Evolutionary conservation across 148 eudicot species (phyloP).

Genomic region (Heliamphora exappendiculata): DNA sequence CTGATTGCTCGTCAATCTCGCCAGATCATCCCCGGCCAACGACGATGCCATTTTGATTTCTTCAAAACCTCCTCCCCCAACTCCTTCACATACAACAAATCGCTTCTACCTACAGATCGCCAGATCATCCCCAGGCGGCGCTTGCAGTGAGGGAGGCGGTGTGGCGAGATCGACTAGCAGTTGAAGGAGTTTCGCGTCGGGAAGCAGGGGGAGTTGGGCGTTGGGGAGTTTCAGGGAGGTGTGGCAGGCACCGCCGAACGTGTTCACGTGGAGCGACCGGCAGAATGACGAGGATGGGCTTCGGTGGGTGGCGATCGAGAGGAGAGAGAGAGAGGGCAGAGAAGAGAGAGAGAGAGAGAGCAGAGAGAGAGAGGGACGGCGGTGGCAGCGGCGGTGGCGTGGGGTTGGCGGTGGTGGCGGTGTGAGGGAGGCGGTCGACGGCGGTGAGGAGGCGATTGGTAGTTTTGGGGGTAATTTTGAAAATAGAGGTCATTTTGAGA

Average conservation of each 20-base stretch:
- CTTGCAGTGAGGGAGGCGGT: too few relatives aligned
- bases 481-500: too few relatives aligned
- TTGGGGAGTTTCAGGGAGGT: conserved; percentile 19
- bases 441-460: too few relatives aligned
- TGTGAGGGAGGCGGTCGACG: too few relatives aligned
- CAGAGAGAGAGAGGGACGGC: too few relatives aligned
- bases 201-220: conserved; percentile 12
- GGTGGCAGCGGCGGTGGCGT: too few relatives aligned
- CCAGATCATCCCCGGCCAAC: conserved; percentile 6
- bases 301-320: conserved; percentile 64
- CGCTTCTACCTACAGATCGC: too few relatives aligned
- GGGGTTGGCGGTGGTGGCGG: too few relatives aligned
- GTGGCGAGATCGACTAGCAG: conserved; percentile 22
- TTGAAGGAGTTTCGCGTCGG: conserved; percentile 4
- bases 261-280: conserved; percentile 14
- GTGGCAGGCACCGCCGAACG: conserved; percentile 26
- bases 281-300: conserved; percentile 42
- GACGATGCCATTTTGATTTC: neutral
- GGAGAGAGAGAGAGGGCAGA: too few relatives aligned
- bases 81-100: neutral
- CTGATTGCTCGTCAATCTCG: neutral
- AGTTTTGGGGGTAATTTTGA: too few relatives aligned
- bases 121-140: too few relatives aligned
- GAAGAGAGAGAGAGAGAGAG: too few relatives aligned
- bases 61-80: neutral